Evolutionary conservation across 140 eudicot genomes (phyloP), one percentile per base, ranked within the genome.

Genomic region (Ambrosia hybrid): DNA sequence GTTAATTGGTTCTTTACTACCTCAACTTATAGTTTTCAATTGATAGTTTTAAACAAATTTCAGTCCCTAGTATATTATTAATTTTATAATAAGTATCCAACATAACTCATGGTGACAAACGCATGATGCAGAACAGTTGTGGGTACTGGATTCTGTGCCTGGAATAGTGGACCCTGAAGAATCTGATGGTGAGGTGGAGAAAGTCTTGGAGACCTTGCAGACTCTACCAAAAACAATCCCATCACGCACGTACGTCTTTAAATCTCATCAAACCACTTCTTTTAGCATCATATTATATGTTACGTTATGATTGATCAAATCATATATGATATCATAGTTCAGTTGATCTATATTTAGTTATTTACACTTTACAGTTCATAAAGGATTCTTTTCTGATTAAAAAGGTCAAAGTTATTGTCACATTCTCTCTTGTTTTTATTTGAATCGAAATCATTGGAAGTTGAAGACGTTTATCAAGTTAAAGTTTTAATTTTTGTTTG

Each of bases 101-200:
- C 34, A 30, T 76, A 71, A 73, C 76, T 78, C 73, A 80, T 36
- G 16, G 66, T 57, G 64, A 71, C 56, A 78, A 75, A 83, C 67
- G 68, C 75, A 73, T 93, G 88, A 74, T 87, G 98, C 96, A 85
- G 92, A 84, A 76, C 98, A 93, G 98, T 76, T 93, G 69, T 94
- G 99, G 99, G 85, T 94, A 57, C 81, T 94, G 78, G 99, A 94
- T 78, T 94, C 97, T 41, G 96, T 94, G 52, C 96, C 99, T 74
- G 99, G 99, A 57, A 81, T 65, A 72, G 90, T 90, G 73, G 77
- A 76, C 61, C 86, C 84, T 36, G 86, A 88, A 59, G 78, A 79
- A n/a, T 78, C 87, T 70, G 81, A 82, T 55, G 96, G 99, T 53
- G 99, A 90, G 74, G 97, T 90, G 73, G 99, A 94, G 87, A 85